Base-by-base conservation (phyloP, 2,329 filamentous ascomycete genomes). In the Camillea tinctor region DNA sequence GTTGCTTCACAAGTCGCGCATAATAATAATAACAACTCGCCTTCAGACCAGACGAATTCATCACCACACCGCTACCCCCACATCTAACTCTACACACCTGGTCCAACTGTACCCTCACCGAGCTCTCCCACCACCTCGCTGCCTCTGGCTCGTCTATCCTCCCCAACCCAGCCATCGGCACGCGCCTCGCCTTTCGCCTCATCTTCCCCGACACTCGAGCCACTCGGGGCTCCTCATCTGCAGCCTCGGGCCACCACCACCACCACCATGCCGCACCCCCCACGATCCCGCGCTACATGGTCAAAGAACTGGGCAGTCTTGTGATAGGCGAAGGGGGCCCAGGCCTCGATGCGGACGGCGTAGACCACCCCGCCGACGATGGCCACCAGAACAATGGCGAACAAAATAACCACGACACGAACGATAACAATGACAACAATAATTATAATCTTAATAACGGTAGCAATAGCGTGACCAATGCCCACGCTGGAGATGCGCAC, bases 41-140 rank as follows among this genome's bases (percentile, higher is more conserved):
- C 54, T 20, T n/a, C 66, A 91, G 89, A 65, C 83, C 87, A 36
- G 86, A 90, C 61, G 90, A 94, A 66, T 92, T 95, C 73, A 74
- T 84, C 67, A 72, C 85, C 20, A 68, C 79, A 58, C 72, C 79
- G 59, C 82, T 91, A 21, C 86, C 88, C 55, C 79, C 88, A 7
- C 85, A 90, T 72, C 80, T 96, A 23, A 84, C 91, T 63, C 88
- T 97, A 69, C 93, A 97, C 80, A 93, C 93, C 59, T 96, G 92
- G 90, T 84, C 87, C 59, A 87, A 85, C 69, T 94, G 91, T 77
- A 92, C 90, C 2, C 83, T 98, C 22, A 81, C 84, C 66, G 93
- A 97, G 75, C 86, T 98, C 40, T 88, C 90, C 21, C 86, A 91
- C 59, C 88, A 94, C 57, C 84, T 98, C 59, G 85, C 87, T 24